Base-by-base conservation (phyloP, 1,139 yeast species). In the Arxiozyma slooffiae region DNA sequence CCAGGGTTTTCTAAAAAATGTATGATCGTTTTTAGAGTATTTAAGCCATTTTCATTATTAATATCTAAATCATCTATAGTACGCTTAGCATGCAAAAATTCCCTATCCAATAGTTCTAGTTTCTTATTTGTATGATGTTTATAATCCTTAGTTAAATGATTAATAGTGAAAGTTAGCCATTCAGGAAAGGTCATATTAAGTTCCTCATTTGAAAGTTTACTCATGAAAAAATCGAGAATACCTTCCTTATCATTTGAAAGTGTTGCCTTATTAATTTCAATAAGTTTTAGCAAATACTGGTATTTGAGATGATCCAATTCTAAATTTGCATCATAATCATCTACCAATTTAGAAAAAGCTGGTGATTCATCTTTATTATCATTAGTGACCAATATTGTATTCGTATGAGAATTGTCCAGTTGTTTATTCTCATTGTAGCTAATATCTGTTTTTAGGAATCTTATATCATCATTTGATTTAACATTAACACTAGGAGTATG, bases 141-240 rank as follows among this genome's bases (percentile, higher is more conserved):
- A 20, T 30, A 42, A 4, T 42, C 14, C n/a, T 30, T 17, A 16
- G 16, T 30, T 23, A 11, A 30, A 41, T 67, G 69, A 8, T 71
- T 68, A 45, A 77, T 70, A 40, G 71, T 70, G 9, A 60, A 54
- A 14, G 60, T 57, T 21, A 86, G 69, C 95, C 95, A 88, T 54
- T 84, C 79, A 48, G 74, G 74, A 18, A 88, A 77, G 0, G 87
- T 80, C 83, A 83, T 79, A 26, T 77, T 73, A 59, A 84, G 72
- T 59, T 85, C 90, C 17, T 76, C 77, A 38, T 76, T 81, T 0
- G 94, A 90, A 78, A 85, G 80, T 46, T 79, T 80, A 1, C 81
- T 75, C 2, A 83, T 78, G 59, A 84, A 84, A 49, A 73, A 72
- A 0, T 85, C 78, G 23, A 85, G 66, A 41, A 76, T 76, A 1